Base-by-base conservation (phyloP, 106 monocot genomes). In the Dendrobium chrysotoxum region DNA sequence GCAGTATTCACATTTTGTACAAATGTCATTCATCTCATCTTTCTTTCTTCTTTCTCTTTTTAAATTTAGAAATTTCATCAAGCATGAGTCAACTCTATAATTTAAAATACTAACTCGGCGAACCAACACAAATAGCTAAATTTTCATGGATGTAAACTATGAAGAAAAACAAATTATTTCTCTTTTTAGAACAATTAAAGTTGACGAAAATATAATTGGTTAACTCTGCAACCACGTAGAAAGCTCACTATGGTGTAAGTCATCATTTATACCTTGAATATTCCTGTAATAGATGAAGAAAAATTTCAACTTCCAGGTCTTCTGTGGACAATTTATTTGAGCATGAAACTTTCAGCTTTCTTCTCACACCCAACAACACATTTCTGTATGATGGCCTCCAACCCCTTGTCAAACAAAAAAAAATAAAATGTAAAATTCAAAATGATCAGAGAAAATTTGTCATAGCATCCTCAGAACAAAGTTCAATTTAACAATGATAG, bases 271-370 rank as follows among this genome's bases (percentile, higher is more conserved):
- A 98, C 97, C 97, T 95, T 79, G 98, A 91, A 85, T 99, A 91
- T 85, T 95, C 98, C 45, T 91, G 83, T 75, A 98, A 76, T 38
- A 99, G 80, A 58, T 99, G 93, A 78, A 95, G 86, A 82, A 93
- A 99, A 79, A 99, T 95, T 88, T 99, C 95, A 31, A 86, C 91
- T 81, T 99, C 98, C 71, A 99, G 93, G 58, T 99, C 98, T 82
- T 88, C 91, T 7, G 98, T 99, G 38, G 88, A 80, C 71, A 99
- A 76, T 88, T 89, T 95, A 71, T 83, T 87, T 18, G 98, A 95
- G 85, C 98, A 99, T 12, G 85, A 89, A 65, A 99, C 68, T 26
- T 86, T 78, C 66, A 99, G 71, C 79, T 94, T 95, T 85, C 77
- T 88, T 78, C 87, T 87, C 54, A 99, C 91, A 72, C 85, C 86